These are phyloP conservation scores for Penicillium goetzii DNA, from an alignment of 495 filamentous ascomycete genomes.

Conservation along the genomic window DNA sequence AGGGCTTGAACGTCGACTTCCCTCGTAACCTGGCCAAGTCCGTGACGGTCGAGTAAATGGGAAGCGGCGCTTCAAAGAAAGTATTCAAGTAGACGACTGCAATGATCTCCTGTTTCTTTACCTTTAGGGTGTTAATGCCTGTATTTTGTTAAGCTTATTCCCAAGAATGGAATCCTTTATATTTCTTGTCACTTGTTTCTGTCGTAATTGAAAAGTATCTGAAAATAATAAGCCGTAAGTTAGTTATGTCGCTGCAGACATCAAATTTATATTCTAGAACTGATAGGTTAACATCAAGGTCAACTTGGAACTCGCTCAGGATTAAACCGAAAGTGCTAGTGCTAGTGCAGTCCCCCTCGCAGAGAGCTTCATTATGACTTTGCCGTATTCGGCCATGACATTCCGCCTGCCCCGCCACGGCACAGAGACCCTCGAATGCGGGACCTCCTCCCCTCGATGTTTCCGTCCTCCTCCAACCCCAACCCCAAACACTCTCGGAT, in stretches of 20 bases:
- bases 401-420: constrained; percentile 32
- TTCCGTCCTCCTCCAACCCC: constrained; percentile 20
- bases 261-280: too few species aligned
- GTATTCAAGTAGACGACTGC: constrained; percentile 32
- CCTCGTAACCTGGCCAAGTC: constrained; percentile 98
- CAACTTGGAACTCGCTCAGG: too few species aligned
- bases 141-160: constrained; percentile 20
- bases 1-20: constrained; percentile 97
- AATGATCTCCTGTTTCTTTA: constrained; percentile 36
- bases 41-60: constrained; percentile 89
- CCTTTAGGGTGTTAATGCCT: constrained; percentile 30
- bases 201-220: neutral
- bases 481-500: neutral
- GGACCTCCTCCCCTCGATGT: constrained; percentile 16
- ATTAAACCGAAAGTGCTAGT: neutral
- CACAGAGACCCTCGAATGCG: constrained; percentile 6
- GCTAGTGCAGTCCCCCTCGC: neutral
- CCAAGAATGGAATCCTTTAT: constrained; percentile 27
- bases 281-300: too few species aligned
- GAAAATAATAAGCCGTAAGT: too few species aligned
- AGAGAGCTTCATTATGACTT: constrained; percentile 9
- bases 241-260: too few species aligned
- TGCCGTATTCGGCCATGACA: constrained; percentile 26
- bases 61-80: neutral
- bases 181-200: neutral